Base-by-base conservation (phyloP, 257 asterid genomes). In the Nicotiana obtusifolia region DNA sequence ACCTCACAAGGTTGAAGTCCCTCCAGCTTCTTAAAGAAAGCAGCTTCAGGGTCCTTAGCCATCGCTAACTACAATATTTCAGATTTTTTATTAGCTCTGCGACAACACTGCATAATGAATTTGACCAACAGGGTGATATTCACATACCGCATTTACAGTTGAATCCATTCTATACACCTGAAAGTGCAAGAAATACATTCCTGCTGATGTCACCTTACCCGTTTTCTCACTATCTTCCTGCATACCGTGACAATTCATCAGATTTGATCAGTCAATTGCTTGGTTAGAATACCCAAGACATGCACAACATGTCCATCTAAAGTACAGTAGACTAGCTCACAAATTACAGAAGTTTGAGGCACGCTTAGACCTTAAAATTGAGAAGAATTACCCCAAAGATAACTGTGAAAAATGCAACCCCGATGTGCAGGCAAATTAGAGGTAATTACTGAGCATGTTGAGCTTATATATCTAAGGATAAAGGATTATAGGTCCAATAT, bases 1-100 rank as follows among this genome's bases (percentile, higher is more conserved):
- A 97, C 98, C 89, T 97, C 99, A 87, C 99, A 97, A 79, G 99
- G 99, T 86, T 97, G 99, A 85, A 97, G 98, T 77, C 98, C 99
- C 87, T 97, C 99, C 87, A 97, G 75, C 84, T 92, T 93, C 90
- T 94, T 97, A 92, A 97, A 97, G 88, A 97, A 96, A 86, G 97
- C 97, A 85, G 98, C 94, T 87, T 96, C 99, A 47, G 98, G 98
- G 77, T 96, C 99, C 91, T 94, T 96, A 13, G 99, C 93, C 88
- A 89, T 90, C 81, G 92, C 91, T 78, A 90, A 87, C 89, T 90
- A 75, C 67, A 83, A 75, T 14, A 16, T 49, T 75, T 49, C 64
- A 49, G 8, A 75, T 75, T 2, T 4, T 26, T 73, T 26, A 26
- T 52, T 75, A 52, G 64, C 52, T 73, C 78, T 24, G 78, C 37